Percentiles rank a stretch among this genome's conserved stretches.
phyloP scores from a whole-genome alignment of 768 basidiomycete genomes.

The Lenzites betulinus region DNA sequence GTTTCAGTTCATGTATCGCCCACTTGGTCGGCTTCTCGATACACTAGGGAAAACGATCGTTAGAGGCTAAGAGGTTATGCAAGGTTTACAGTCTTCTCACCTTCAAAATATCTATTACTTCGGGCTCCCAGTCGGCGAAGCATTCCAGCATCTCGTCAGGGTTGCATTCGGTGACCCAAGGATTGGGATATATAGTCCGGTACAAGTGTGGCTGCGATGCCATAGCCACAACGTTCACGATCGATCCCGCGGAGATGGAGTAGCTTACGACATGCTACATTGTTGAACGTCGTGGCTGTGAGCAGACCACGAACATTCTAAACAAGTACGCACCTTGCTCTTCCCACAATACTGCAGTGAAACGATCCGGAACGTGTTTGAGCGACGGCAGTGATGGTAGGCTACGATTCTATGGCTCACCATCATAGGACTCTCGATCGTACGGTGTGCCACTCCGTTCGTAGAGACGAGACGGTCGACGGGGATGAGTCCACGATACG shows the following conservation, averaged over 20 bases:
- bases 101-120: constrained; percentile 30
- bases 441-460: constrained; percentile 31
- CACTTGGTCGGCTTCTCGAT: constrained; percentile 33
- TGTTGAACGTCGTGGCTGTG: background rate
- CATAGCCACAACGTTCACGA: constrained; percentile 50
- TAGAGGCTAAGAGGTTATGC: too few relatives aligned
- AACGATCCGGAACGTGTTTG: background rate
- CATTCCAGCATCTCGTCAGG: constrained; percentile 29
- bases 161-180: constrained; percentile 30
- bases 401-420: constrained; percentile 29
- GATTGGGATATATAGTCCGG: constrained; percentile 25
- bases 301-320: background rate
- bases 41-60: constrained; percentile 17
- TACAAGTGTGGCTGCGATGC: constrained; percentile 40
- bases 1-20: constrained; percentile 34
- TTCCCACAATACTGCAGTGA: constrained; percentile 47
- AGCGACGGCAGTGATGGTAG: background rate
- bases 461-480: constrained; percentile 34
- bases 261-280: constrained; percentile 50
- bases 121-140: constrained; percentile 34
- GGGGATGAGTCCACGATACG: constrained; percentile 49
- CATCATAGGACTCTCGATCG: constrained; percentile 45
- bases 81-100: constrained; percentile 16
- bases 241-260: constrained; percentile 44
- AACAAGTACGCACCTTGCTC: constrained; percentile 38